Conservation (phyloP, 1,284 basidiomycete genomes). For the Schizophyllum amplum region DNA sequence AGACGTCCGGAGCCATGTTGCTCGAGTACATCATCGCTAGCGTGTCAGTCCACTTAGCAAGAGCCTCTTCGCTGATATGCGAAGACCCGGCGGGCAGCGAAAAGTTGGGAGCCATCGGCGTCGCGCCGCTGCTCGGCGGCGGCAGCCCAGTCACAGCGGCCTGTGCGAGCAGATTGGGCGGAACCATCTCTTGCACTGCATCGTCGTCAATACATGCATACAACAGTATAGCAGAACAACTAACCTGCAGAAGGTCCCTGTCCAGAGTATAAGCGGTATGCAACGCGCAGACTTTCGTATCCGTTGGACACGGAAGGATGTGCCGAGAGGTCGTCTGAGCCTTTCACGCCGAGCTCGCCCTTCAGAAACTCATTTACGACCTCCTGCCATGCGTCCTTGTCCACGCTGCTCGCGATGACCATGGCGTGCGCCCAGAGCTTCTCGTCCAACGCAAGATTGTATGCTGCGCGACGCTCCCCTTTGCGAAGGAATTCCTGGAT, state of each 20-base stretch:
- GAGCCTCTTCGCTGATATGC: conserved; percentile 46
- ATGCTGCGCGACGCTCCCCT: conserved; percentile 84
- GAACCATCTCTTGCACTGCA: conserved; percentile 73
- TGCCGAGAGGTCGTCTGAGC: conserved; percentile 16
- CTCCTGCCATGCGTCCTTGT: conserved; percentile 91
- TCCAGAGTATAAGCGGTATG: conserved; percentile 84
- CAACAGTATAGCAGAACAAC: conserved; percentile 16
- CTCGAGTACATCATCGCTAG: conserved; percentile 80
- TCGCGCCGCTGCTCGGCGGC: conserved; percentile 13
- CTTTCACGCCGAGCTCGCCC: conserved; percentile 59
- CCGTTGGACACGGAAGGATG: conserved; percentile 29
- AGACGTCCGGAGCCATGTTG: conserved; percentile 53
- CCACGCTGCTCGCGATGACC: conserved; percentile 89
- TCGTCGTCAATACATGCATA: background rate
- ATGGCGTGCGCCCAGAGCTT: conserved; percentile 95
- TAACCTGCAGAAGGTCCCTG: conserved; percentile 69
- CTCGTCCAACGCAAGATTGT: conserved; percentile 82
- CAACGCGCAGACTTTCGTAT: conserved; percentile 69
- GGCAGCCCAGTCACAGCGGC: conserved; percentile 14
- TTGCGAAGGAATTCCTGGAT: conserved; percentile 74
- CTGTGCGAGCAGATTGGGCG: conserved; percentile 45
- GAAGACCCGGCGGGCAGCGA: conserved; percentile 30
- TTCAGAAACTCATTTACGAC: conserved; percentile 83
- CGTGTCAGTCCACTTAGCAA: conserved; percentile 82
- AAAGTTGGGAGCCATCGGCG: conserved; percentile 64